phyloP scores from a whole-genome alignment of 176 grass and related monocot species.

The Carex myosuroides region DNA sequence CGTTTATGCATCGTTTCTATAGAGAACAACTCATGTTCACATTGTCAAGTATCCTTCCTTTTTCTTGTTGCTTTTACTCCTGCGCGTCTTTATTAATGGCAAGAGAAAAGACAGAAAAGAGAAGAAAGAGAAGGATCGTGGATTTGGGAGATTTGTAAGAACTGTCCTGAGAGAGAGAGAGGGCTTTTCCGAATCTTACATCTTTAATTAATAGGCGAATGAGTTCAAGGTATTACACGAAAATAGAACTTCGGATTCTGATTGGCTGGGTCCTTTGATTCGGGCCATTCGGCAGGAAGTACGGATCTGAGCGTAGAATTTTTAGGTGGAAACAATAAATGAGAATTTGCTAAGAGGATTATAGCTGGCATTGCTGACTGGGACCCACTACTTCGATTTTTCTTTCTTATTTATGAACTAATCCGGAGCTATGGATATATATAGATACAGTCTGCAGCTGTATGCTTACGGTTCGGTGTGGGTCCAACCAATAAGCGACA shows the following conservation, averaged over 20 bases:
- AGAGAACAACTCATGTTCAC: not conserved
- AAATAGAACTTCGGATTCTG: not conserved
- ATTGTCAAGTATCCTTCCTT: slow-evolving; percentile 14
- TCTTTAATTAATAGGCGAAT: not conserved
- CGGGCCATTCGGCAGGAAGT: not conserved
- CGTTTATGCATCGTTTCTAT: not conserved
- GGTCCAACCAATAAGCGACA: not conserved
- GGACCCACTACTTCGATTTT: slow-evolving; percentile 27
- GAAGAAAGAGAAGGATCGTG: not conserved
- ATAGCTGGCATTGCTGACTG: slow-evolving; percentile 34
- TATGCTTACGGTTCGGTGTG: not conserved
- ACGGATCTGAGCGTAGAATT: not conserved
- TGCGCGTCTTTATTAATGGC: not conserved
- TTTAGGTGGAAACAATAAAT: not conserved
- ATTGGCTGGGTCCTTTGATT: not conserved
- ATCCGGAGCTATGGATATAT: slow-evolving; percentile 5
- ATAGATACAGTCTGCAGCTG: not conserved
- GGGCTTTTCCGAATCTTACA: slow-evolving; percentile 24
- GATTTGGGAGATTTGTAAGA: slow-evolving; percentile 27
- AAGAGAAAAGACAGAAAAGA: slow-evolving; percentile 3
- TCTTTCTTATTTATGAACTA: slow-evolving; percentile 17
- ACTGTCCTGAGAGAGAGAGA: slow-evolving; percentile 4
- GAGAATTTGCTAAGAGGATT: slow-evolving; percentile 27
- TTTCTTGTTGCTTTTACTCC: not conserved
- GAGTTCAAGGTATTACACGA: not conserved